Base-by-base conservation (phyloP, 495 filamentous ascomycete genomes). In the Amniculicola lignicola region DNA sequence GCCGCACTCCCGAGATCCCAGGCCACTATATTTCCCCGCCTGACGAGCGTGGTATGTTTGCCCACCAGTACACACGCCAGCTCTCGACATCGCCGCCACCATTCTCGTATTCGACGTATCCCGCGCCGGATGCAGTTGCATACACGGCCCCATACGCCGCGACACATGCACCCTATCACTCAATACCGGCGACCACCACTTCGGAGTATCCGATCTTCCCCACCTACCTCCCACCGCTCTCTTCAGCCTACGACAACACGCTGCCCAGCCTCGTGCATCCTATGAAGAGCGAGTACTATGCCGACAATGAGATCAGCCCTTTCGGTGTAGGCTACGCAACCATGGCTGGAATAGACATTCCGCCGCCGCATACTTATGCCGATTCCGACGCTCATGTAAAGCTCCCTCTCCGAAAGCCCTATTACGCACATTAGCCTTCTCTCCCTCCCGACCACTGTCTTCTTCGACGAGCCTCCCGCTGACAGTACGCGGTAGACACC, bases 281-380 rank as follows among this genome's bases (percentile, higher is more conserved):
- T 63, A 78, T 81, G 68, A 88, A 88, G 73, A 74, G 76, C 33
- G 80, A 85, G 53, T 68, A 63, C 42, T 75, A 77, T 57, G 77
- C 63, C 51, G 79, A 82, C 35, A 85, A 89, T 33, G 86, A 89
- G 35, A 78, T 90, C 61, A 83, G 74, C 59, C 84, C 87, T 0
- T 94, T 89, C 71, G 82, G 85, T 66, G 80, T 82, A 74, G 88
- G 85, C 69, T 88, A 87, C 63, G 78, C 81, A 40, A 80, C 83
- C 14, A 82, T 93, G 70, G 82, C 83, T 10, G 85, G 86, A 53
- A 83, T 92, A 64, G 87, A 92, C 58, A 77, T 88, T 54, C 78
- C 81, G 59, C 71, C 75, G 33, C 53, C 75, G n/a, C 75, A 81
- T 46, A 70, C 76, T 54, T 86, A 88, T 72, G 76, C 81, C 60